Evolutionary conservation across 176 grass and related monocot species (phyloP), one percentile per base, ranked within the genome.

Genomic region (Rhynchospora tenuis): DNA sequence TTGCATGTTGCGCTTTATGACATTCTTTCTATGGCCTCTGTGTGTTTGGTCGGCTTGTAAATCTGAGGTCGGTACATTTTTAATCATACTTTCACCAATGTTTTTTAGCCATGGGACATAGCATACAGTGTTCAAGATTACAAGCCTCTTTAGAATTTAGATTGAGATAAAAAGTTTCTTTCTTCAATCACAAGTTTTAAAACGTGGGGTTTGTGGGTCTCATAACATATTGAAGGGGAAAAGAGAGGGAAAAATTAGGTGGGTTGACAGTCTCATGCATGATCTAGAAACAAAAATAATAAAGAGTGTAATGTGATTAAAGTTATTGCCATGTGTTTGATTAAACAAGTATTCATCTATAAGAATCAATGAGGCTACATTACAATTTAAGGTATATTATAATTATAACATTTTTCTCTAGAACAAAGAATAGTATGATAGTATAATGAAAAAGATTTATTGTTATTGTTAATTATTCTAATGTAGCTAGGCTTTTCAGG

Each of bases 81-180:
- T 68, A 27, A 28, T 82, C 62, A 45, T 59, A 43, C 79, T 24
- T 38, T 38, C 33, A 38, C 13, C 19, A 22, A 31, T 70, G 3
- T 70, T 70, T n/a, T 70, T 70, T 38, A 38, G 26, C 12, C 15
- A 64, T 8, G 48, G 48, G 48, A 51, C 48, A 51, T 38, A 51
- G 11, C 48, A 8, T 51, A 51, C 48, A 51, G 48, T 12, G 7
- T 51, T 51, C 11, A 51, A 51, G 48, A 51, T 51, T 1, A 51
- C 48, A 51, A 51, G 48, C 48, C 11, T 51, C 19, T 64, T 22
- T 64, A 31, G 65, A 56, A 1, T 64, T 22, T 64, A 31, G 65
- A 56, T 67, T 65, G 9, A 82, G 80, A 68, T 82, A 33, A 67
- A 82, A 82, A 82, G 80, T 29, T 82, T 68, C 61, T 65, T 68